Base-by-base conservation (phyloP, 2,329 filamentous ascomycete genomes). In the Ploettnerulaceae sp. region DNA sequence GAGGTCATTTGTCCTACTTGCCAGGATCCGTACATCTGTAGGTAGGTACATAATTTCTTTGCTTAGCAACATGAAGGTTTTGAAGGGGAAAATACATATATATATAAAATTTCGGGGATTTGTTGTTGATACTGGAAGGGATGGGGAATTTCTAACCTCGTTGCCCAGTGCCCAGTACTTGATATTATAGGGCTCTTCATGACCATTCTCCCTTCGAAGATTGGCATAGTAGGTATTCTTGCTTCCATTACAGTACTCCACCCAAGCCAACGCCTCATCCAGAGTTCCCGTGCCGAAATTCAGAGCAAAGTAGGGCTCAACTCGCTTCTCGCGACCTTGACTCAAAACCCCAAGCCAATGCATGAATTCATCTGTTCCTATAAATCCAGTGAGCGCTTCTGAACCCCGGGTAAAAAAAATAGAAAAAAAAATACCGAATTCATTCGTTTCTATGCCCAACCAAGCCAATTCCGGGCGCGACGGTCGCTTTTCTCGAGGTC, bases 131-230 rank as follows among this genome's bases (percentile, higher is more conserved):
- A 14, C 9, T 12, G 7, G 7, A 33, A 33, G 2, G 28, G 29
- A 17, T 9, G n/a, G 14, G 18, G 18, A 20, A 14, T 18, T 29
- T 24, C 29, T 25, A n/a, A 74, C 74, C 59, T 84, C 80, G 66
- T 93, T 93, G 7, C 87, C 87, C 20, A 93, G 76, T 1, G 85
- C 86, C 87, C 87, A 93, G 72, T 90, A 91, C 67, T 87, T 89
- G 59, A 90, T 77, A 49, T 82, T 82, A 67, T 91, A 91, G 4
- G 87, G 88, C 67, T 89, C 77, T 46, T 82, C 74, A 24, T 78
- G 81, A 8, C 87, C 87, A 66, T 93, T 84, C 57, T 83, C 74
- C 9, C 87, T 76, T 24, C 88, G 80, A 39, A 90, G 71, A 62
- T 91, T 90, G 52, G 87, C 87, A 64, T 89, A 93, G 71, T 91